Percentiles rank a stretch among this genome's conserved stretches.
Conservation (phyloP, 805 yeast genomes). For the Saccharomycopsis synnaedendra region DNA sequence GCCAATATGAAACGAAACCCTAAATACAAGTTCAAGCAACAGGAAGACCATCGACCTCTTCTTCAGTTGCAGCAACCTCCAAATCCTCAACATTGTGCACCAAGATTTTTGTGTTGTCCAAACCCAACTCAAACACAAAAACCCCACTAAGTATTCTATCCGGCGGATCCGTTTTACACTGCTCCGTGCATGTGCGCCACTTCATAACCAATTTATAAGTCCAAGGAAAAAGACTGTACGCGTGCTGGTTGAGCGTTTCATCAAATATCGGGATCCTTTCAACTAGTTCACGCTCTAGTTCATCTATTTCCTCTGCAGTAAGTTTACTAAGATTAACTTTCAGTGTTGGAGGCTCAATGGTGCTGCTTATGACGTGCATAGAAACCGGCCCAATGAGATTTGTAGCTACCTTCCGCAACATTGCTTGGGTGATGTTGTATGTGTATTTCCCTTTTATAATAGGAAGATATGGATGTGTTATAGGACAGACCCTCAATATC, state of each 20-base stretch:
- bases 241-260: not conserved
- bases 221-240: constrained; percentile 15
- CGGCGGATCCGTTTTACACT: constrained; percentile 24
- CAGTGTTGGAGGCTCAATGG: constrained; percentile 18
- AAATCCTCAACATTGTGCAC: constrained; percentile 62
- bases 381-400: constrained; percentile 41
- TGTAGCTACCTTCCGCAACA: constrained; percentile 42
- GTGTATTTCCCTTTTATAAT: constrained; percentile 41
- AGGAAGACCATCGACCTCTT: not conserved
- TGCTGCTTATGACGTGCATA: constrained; percentile 38
- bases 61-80: constrained; percentile 39
- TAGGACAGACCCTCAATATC: constrained; percentile 44
- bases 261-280: constrained; percentile 13
- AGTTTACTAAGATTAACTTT: constrained; percentile 13
- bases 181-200: constrained; percentile 46
- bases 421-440: constrained; percentile 45
- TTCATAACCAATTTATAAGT: constrained; percentile 41
- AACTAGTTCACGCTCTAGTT: constrained; percentile 18
- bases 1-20: too few species aligned
- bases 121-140: constrained; percentile 54
- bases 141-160: constrained; percentile 31
- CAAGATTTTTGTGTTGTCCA: constrained; percentile 38
- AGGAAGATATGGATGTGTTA: constrained; percentile 43
- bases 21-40: too few species aligned
- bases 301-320: constrained; percentile 16